Percentiles rank a stretch among this genome's conserved stretches.
phyloP scores from a whole-genome alignment of 441 rosid genomes.

The Dalechampia spathulata region DNA sequence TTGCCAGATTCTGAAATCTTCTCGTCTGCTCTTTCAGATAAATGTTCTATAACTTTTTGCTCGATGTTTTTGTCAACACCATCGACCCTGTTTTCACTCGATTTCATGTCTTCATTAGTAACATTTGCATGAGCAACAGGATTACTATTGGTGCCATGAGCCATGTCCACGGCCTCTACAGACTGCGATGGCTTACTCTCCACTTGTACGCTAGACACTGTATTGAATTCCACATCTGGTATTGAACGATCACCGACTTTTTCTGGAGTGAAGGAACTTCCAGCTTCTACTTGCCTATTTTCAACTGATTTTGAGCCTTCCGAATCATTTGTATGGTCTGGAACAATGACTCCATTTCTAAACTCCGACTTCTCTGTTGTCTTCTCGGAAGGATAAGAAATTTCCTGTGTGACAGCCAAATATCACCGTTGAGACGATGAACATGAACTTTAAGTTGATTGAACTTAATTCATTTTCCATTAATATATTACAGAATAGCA shows the following conservation, averaged over 20 bases:
- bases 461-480: too few species aligned
- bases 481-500: not conserved
- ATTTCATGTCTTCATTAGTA: constrained; percentile 5
- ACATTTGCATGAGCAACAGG: constrained; percentile 5
- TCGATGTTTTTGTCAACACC: not conserved
- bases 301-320: constrained; percentile 7
- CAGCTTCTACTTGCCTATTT: not conserved
- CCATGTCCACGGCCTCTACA: constrained; percentile 24
- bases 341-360: constrained; percentile 13
- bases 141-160: constrained; percentile 9
- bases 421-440: constrained; percentile 3
- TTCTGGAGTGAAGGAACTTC: not conserved
- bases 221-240: not conserved
- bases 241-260: not conserved
- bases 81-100: not conserved
- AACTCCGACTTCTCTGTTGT: constrained; percentile 27
- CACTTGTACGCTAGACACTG: not conserved
- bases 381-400: constrained; percentile 17
- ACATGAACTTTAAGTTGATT: not conserved
- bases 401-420: constrained; percentile 29
- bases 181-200: not conserved
- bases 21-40: constrained; percentile 19
- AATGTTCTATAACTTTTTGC: constrained; percentile 5
- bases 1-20: constrained; percentile 17
- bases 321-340: constrained; percentile 2